phyloP scores from a whole-genome alignment of 2,329 filamentous ascomycete genomes.

The Pseudogymnoascus sp. region DNA sequence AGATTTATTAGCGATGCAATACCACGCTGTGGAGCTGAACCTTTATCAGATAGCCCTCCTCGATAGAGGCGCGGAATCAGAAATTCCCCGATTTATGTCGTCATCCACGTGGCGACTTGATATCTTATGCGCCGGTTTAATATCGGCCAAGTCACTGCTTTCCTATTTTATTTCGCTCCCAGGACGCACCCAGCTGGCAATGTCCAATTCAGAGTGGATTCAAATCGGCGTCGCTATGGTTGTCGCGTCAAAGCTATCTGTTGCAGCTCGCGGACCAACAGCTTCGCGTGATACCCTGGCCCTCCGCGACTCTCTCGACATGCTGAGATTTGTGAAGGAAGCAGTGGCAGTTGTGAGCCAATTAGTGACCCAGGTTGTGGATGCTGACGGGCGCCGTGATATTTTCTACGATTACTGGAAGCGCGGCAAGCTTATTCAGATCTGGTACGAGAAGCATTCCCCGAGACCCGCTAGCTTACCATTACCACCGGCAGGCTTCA shows the following conservation, averaged over 20 bases:
- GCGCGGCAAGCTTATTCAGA: background rate
- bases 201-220: constrained; percentile 36
- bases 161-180: constrained; percentile 32
- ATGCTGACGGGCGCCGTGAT: background rate
- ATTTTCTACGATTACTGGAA: background rate
- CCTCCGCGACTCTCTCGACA: background rate
- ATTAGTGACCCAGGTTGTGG: background rate
- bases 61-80: background rate
- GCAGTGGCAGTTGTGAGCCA: background rate
- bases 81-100: constrained; percentile 24
- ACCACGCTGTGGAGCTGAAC: constrained; percentile 33
- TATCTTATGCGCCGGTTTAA: constrained; percentile 19
- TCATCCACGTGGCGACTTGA: constrained; percentile 13
- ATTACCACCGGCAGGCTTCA: background rate
- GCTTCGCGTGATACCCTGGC: background rate
- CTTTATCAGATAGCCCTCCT: constrained; percentile 34
- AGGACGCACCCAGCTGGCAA: constrained; percentile 28
- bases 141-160: constrained; percentile 22
- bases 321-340: background rate
- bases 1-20: constrained; percentile 36
- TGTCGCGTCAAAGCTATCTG: constrained; percentile 8
- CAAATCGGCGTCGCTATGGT: constrained; percentile 32
- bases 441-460: background rate
- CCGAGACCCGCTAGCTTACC: background rate
- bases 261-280: background rate